Evolutionary conservation across 306 rosid genomes (phyloP), one percentile per base, ranked within the genome.

Genomic region (Dalbergia cultrata): DNA sequence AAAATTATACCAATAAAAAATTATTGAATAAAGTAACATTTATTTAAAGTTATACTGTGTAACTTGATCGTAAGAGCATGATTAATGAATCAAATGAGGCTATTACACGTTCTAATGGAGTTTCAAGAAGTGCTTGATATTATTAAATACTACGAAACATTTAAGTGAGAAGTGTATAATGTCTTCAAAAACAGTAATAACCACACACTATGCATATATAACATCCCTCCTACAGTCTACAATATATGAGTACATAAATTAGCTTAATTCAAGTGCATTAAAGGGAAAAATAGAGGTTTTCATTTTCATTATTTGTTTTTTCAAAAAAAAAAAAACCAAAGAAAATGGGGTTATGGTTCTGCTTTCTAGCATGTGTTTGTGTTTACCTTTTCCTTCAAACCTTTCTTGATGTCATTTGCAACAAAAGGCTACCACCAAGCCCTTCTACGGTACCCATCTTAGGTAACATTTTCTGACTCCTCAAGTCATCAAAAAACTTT

Each of bases 381-480:
- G 12, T 71, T 0, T 78, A 14, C 10, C 13, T 67, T 21, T 66
- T 69, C 35, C 21, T 86, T 21, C 86, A 62, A 33, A 49, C 73
- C 16, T 31, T 83, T 73, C 21, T 76, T 5, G 69, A 33, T 16
- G 26, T 62, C 5, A 45, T 47, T 0, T 18, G 22, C 33, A 73
- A 75, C 34, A 86, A 66, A n/a, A 86, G 60, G 33, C 13, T 88
- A 14, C 91, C 89, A 60, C 91, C 91, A 9, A 84, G 88, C 22
- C 91, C 91, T 50, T 86, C 85, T 1, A 78, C 89, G 12, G 26
- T 88, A 64, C 91, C 91, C 39, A 16, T 88, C 13, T 35, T 88
- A 19, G 89, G 89, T 8, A 86, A 83, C 62, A 44, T 88, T 7
- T 84, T 83, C 3, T 88, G 91, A 88, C 91, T 88, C 17, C 49